Percentiles rank a stretch among this genome's conserved stretches.
Evolutionary conservation across 139 green algal genomes (phyloP).

Genomic region (Zygnema cylindricum): DNA sequence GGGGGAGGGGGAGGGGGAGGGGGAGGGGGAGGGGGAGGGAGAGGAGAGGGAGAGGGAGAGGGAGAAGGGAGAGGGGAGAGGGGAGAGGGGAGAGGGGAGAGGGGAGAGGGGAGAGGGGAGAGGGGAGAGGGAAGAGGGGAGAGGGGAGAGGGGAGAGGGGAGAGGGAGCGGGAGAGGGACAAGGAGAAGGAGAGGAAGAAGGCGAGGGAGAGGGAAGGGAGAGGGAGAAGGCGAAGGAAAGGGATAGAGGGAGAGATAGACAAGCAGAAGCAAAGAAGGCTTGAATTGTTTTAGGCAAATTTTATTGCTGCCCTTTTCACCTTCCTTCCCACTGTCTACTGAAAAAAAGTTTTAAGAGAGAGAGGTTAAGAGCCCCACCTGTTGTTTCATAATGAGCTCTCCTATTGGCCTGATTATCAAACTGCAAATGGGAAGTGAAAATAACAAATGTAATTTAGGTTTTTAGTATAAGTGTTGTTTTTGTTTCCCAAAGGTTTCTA

Average conservation of each 20-base stretch:
- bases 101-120: background rate
- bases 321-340: too few species aligned
- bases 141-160: background rate
- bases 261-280: too few species aligned
- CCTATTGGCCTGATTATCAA: slow-evolving; percentile 92
- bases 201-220: background rate
- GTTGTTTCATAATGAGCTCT: slow-evolving; percentile 75
- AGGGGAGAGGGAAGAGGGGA: background rate
- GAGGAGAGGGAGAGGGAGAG: background rate
- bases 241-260: too few species aligned
- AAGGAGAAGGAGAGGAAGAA: background rate
- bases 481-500: too few species aligned
- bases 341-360: too few species aligned
- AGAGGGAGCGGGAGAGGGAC: background rate
- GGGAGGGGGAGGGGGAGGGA: background rate
- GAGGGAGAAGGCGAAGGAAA: background rate
- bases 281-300: too few species aligned
- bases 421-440: too few species aligned
- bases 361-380: background rate
- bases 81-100: background rate
- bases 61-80: background rate
- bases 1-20: background rate
- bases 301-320: too few species aligned
- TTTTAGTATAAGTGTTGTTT: too few species aligned
- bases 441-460: too few species aligned